These are phyloP conservation scores for Yamadazyma kitorensis DNA, from an alignment of 805 yeast species.

Conservation along the genomic window DNA sequence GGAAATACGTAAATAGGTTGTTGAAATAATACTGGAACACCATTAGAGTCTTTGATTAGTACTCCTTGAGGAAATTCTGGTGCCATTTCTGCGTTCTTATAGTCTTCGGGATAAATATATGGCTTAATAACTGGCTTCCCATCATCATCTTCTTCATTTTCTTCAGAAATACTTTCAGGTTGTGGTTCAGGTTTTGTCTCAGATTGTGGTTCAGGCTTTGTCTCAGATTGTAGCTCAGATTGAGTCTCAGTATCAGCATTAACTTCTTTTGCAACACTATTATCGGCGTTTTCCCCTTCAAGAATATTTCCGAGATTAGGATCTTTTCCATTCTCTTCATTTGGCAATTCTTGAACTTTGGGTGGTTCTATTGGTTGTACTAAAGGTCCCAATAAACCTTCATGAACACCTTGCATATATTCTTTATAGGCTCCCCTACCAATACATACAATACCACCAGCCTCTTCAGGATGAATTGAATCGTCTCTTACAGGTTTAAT, in stretches of 20 bases:
- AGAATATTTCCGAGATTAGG: too few relatives aligned
- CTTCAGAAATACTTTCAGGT: slow-evolving; percentile 4
- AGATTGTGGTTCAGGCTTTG: slow-evolving; percentile 3
- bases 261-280: too few relatives aligned
- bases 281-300: too few relatives aligned
- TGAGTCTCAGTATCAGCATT: slow-evolving; percentile 1
- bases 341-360: not conserved
- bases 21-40: slow-evolving; percentile 59
- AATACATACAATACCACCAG: slow-evolving; percentile 87
- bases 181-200: slow-evolving; percentile 22
- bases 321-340: too few relatives aligned
- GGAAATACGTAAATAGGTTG: slow-evolving; percentile 79
- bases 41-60: slow-evolving; percentile 24
- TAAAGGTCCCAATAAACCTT: slow-evolving; percentile 91
- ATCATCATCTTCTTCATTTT: slow-evolving; percentile 11
- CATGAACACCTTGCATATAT: slow-evolving; percentile 85
- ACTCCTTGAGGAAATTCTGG: slow-evolving; percentile 45
- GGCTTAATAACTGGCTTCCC: slow-evolving; percentile 55
- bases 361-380: slow-evolving; percentile 30
- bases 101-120: slow-evolving; percentile 59
- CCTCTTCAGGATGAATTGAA: slow-evolving; percentile 38
- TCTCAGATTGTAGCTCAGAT: slow-evolving; percentile 1
- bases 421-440: slow-evolving; percentile 98
- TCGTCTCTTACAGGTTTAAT: slow-evolving; percentile 46
- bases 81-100: slow-evolving; percentile 53